A percentile compares a stretch with the other conserved stretches of the same genome.
Conservation (phyloP, 208 protist genomes). For the Crithidia thermophila region DNA sequence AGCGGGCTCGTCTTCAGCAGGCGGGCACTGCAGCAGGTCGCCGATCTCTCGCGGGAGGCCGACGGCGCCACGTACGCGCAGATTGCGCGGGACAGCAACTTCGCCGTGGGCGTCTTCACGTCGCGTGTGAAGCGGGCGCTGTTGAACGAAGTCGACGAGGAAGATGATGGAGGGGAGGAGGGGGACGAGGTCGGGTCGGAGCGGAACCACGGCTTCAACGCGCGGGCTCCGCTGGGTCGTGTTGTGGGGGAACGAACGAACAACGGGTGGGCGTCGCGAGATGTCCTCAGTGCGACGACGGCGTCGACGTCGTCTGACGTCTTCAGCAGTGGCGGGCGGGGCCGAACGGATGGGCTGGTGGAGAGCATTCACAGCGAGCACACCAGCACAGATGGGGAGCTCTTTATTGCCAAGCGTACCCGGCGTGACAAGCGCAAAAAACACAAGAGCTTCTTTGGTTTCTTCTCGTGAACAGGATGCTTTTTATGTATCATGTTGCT, state of each 20-base stretch:
- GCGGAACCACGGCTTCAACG: too few species aligned
- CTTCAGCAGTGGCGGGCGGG: not conserved
- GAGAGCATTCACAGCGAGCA: slow-evolving; percentile 14
- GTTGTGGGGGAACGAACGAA: not conserved
- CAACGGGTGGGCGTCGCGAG: not conserved
- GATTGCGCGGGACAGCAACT: slow-evolving; percentile 23
- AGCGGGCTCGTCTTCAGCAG: slow-evolving; percentile 54
- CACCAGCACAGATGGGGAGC: not conserved
- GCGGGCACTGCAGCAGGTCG: slow-evolving; percentile 44
- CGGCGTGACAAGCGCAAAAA: not conserved
- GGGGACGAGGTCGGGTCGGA: not conserved
- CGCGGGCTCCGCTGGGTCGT: not conserved
- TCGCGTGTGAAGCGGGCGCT: slow-evolving; percentile 19
- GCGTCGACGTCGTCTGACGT: not conserved
- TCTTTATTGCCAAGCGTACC: not conserved
- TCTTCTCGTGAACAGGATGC: slow-evolving; percentile 13
- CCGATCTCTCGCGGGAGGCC: slow-evolving; percentile 19
- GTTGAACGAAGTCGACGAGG: slow-evolving; percentile 6
- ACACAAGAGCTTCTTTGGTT: slow-evolving; percentile 2
- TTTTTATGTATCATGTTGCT: too few species aligned
- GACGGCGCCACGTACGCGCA: slow-evolving; percentile 11
- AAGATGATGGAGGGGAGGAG: not conserved
- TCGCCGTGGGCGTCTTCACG: slow-evolving; percentile 16
- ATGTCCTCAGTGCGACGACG: not conserved
- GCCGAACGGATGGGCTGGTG: slow-evolving; percentile 14